Evolutionary conservation across 495 filamentous ascomycete species (phyloP), one percentile per base, ranked within the genome.

Genomic region (Penicillium atrosanguineum): DNA sequence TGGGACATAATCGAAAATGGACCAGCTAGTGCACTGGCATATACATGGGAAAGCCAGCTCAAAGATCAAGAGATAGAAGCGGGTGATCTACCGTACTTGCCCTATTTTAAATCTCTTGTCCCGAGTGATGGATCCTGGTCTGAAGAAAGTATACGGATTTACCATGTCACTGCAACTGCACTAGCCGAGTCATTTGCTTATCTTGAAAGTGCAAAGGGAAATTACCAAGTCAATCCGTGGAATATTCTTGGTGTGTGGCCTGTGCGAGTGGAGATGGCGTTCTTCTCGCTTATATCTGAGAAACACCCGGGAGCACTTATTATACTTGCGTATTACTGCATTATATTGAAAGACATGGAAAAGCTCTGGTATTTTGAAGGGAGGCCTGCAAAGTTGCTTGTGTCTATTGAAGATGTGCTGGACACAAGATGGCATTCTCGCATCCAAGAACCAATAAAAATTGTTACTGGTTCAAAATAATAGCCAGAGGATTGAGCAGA

Each of bases 251-350:
- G 45, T 3, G 34, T 44, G 20, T 76, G 72, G 72, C 72, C 72
- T 0, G 59, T 74, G 41, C 51, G 54, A 1, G 46, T 71, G 5
- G 55, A 62, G 2, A 46, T 60, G 8, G 58, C 57, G n/a, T 73
- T 65, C 39, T 50, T 72, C 19, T 16, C 41, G 19, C 51, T 74
- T 23, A 44, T 72, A 3, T 60, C 63, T 15, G 49, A 57, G 28
- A 59, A 49, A 26, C 63, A 67, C 19, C 72, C 73, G 19, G 61
- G 72, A 18, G 67, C 72, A 14, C 48, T 76, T 31, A 56, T 76
- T 31, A 62, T 74, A 9, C 65, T 76, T 20, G 69, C 65, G 0
- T 53, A 71, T 53, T 74, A 73, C 40, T 73, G 73, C 43, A 63
- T 65, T 19, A 52, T 76, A 12, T 48, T 72, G 34, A 72, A 67